These are phyloP conservation scores for Cornus florida DNA, from an alignment of 148 eudicot species.

Conservation along the genomic window DNA sequence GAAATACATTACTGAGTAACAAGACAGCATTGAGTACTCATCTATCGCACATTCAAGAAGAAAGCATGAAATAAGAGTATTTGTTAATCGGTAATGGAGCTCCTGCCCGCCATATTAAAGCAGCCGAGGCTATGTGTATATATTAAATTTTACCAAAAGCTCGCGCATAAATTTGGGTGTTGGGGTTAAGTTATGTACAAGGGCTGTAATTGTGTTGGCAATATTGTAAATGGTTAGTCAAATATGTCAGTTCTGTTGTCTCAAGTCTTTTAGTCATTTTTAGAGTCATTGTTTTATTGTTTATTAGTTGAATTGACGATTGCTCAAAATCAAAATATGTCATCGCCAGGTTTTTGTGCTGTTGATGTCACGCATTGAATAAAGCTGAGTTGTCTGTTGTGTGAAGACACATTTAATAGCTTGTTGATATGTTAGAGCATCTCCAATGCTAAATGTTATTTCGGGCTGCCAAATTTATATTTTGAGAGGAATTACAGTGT, in stretches of 20 bases:
- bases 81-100: neutral
- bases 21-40: constrained; percentile 2
- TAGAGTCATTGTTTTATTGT: neutral
- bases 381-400: neutral
- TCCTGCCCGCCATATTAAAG: neutral
- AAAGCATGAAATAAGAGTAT: constrained; percentile 4
- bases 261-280: too few species aligned
- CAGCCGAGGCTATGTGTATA: neutral
- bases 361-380: neutral
- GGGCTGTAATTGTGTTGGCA: constrained; percentile 1
- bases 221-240: constrained; percentile 16
- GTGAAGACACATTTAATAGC: too few species aligned
- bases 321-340: neutral
- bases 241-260: neutral
- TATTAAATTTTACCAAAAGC: neutral
- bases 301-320: neutral
- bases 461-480: too few species aligned
- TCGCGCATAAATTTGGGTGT: neutral
- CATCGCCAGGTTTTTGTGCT: neutral
- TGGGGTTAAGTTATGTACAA: constrained; percentile 6
- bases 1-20: neutral
- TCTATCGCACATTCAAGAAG: neutral
- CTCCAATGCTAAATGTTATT: too few species aligned
- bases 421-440: neutral
- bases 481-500: too few species aligned